These are phyloP conservation scores for Rhizophlyctis rosea DNA, from an alignment of 192 early-diverging fungal genomes.

Conservation along the genomic window DNA sequence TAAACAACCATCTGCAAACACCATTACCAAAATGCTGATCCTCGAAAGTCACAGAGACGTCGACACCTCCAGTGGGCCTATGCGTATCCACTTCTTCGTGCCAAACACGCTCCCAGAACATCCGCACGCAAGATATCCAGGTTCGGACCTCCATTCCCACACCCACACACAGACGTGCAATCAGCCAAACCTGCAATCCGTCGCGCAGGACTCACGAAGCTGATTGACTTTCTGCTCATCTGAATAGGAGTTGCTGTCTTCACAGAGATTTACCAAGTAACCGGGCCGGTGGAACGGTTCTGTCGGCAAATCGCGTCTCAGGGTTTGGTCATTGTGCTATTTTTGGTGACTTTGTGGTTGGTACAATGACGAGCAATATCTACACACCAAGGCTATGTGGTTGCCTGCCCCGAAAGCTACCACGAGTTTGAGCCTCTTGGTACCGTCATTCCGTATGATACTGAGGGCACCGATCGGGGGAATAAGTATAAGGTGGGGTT, in stretches of 20 bases:
- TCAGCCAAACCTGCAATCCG: background rate
- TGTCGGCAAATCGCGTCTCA: slow-evolving; percentile 56
- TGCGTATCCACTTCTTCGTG: slow-evolving; percentile 53
- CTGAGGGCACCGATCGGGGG: slow-evolving; percentile 54
- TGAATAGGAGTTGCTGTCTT: slow-evolving; percentile 38
- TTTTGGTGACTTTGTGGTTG: slow-evolving; percentile 6
- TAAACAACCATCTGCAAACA: too few relatives aligned
- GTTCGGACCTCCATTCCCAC: background rate
- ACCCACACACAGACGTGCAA: background rate
- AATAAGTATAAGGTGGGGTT: slow-evolving; percentile 49
- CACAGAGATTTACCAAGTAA: slow-evolving; percentile 65
- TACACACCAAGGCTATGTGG: slow-evolving; percentile 38
- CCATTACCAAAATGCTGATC: slow-evolving; percentile 1
- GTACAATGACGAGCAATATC: background rate
- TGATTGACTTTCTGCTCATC: too few relatives aligned
- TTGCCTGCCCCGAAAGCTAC: slow-evolving; percentile 60
- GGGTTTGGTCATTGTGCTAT: slow-evolving; percentile 28
- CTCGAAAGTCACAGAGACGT: background rate
- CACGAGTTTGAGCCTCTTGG: slow-evolving; percentile 61
- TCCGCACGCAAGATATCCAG: slow-evolving; percentile 48
- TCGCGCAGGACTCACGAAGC: too few relatives aligned
- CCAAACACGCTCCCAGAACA: slow-evolving; percentile 52
- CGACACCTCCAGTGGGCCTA: slow-evolving; percentile 25
- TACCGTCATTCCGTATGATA: slow-evolving; percentile 54
- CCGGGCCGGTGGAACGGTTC: slow-evolving; percentile 59